Evolutionary conservation across 2,329 filamentous ascomycete genomes (phyloP).

Genomic region (Phaeosphaeriaceae sp.): DNA sequence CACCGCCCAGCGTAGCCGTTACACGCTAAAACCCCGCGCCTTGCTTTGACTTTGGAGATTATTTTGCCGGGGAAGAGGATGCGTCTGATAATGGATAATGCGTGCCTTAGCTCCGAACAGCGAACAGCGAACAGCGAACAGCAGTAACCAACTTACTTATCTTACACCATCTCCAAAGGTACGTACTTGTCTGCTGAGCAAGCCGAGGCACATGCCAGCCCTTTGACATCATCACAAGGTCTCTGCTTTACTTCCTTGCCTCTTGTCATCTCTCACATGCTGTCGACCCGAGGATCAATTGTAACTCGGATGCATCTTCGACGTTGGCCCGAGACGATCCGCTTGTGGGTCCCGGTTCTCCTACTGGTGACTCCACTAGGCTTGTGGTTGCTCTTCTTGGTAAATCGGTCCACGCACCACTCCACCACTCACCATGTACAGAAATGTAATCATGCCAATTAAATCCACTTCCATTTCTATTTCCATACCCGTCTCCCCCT

Average conservation of each 20-base stretch:
- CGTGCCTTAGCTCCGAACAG: too few relatives aligned
- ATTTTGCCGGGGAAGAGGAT: not conserved
- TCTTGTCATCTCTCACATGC: constrained; percentile 29
- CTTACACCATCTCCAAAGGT: constrained; percentile 8
- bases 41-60: constrained; percentile 15
- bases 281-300: not conserved
- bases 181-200: constrained; percentile 15
- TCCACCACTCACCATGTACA: constrained; percentile 7
- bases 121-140: not conserved
- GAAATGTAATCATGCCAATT: too few relatives aligned
- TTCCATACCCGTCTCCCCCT: too few relatives aligned
- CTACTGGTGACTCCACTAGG: constrained; percentile 21
- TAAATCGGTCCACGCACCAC: constrained; percentile 16
- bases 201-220: constrained; percentile 33
- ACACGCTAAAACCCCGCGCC: constrained; percentile 37
- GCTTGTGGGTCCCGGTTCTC: constrained; percentile 24
- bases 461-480: too few relatives aligned
- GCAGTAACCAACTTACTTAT: not conserved
- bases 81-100: too few relatives aligned
- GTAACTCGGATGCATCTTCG: not conserved
- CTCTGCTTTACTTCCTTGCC: not conserved
- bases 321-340: constrained; percentile 9
- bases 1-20: constrained; percentile 28
- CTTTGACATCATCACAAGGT: constrained; percentile 27
- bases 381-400: constrained; percentile 25